Conservation (phyloP, 495 filamentous ascomycete species). For the Tuber calosporum region DNA sequence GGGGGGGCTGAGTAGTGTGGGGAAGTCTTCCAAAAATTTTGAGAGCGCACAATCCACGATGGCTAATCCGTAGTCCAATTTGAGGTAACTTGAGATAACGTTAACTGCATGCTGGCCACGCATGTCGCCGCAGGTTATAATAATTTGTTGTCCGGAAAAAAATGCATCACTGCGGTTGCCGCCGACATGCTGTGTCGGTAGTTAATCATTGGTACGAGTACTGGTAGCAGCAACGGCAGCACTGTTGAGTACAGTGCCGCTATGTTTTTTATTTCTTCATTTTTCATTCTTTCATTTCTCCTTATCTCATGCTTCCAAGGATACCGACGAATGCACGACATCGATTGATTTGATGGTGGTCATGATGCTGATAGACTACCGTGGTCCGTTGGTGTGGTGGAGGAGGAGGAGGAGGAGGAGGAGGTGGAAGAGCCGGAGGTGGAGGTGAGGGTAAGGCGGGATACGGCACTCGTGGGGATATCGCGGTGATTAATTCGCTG, state of each 20-base stretch:
- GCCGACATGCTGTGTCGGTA: not conserved
- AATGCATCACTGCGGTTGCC: not conserved
- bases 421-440: not conserved
- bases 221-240: not conserved
- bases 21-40: not conserved
- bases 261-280: not conserved
- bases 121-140: not conserved
- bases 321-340: not conserved
- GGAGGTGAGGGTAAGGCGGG: not conserved
- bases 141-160: not conserved
- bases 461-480: not conserved
- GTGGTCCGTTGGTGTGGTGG: not conserved
- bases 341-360: not conserved
- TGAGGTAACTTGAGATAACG: not conserved
- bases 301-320: not conserved
- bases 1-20: not conserved
- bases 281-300: constrained; percentile 3
- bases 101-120: not conserved
- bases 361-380: not conserved
- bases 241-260: not conserved
- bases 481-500: not conserved
- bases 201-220: not conserved
- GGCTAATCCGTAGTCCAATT: not conserved
- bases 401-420: not conserved
- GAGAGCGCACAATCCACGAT: not conserved